phyloP scores from a whole-genome alignment of 495 filamentous ascomycete genomes.

The Podospora comata region DNA sequence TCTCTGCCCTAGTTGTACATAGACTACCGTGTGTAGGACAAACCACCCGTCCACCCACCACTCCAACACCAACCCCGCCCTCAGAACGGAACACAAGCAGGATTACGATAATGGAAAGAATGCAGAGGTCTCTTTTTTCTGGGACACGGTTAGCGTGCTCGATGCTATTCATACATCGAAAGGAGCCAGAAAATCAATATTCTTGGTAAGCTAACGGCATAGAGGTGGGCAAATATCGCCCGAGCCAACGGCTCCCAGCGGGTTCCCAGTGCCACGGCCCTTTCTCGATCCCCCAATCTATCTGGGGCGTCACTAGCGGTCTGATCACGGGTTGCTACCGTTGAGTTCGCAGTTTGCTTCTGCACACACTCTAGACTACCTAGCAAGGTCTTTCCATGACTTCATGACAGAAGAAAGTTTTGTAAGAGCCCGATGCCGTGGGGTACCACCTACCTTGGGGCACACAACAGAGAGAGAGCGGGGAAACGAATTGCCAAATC shows the following conservation, averaged over 20 bases:
- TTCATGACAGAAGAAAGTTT: not conserved
- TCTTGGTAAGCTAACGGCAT: not conserved
- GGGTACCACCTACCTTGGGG: not conserved
- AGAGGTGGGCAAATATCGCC: not conserved
- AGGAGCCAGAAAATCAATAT: not conserved
- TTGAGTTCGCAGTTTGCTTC: not conserved
- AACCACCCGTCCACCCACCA: not conserved
- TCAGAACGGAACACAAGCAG: not conserved
- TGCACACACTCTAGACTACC: not conserved
- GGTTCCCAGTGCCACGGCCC: not conserved
- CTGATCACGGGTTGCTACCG: not conserved
- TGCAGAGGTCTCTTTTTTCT: not conserved
- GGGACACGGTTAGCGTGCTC: not conserved
- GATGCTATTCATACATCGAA: constrained; percentile 1
- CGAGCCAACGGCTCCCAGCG: not conserved
- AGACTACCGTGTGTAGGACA: not conserved
- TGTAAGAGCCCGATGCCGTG: not conserved
- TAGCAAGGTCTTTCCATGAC: not conserved
- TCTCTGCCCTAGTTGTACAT: not conserved
- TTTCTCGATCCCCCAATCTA: constrained; percentile 3
- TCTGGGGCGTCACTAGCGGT: constrained; percentile 2
- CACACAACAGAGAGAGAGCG: not conserved
- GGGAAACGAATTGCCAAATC: not conserved
- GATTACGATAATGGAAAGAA: not conserved
- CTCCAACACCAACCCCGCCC: too few species aligned